These are phyloP conservation scores for Hymenoscyphus fructigenus DNA, from an alignment of 2,329 filamentous ascomycete genomes.

Conservation along the genomic window DNA sequence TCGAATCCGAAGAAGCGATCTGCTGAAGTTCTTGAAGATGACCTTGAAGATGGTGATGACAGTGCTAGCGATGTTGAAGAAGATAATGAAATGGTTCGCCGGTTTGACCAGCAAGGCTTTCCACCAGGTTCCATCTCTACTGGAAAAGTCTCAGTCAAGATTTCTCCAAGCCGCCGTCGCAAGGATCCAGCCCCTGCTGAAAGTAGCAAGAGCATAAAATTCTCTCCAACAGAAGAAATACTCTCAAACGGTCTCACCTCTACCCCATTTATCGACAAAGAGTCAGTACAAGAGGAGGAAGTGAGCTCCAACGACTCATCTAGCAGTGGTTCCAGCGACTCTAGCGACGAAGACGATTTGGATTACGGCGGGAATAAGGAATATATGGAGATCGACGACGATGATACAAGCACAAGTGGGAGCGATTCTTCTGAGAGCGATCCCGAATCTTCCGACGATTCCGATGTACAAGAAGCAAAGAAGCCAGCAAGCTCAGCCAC, in stretches of 20 bases:
- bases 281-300: constrained; percentile 26
- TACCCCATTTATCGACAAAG: constrained; percentile 33
- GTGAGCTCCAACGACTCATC: constrained; percentile 18
- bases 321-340: constrained; percentile 14
- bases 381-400: not conserved
- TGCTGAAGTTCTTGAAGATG: constrained; percentile 18
- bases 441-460: constrained; percentile 23
- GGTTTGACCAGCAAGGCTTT: constrained; percentile 36
- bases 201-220: constrained; percentile 32
- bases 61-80: constrained; percentile 15
- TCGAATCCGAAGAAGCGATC: constrained; percentile 20
- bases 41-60: constrained; percentile 7
- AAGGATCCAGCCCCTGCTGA: constrained; percentile 19
- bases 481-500: not conserved
- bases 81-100: constrained; percentile 35
- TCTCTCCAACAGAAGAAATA: constrained; percentile 18
- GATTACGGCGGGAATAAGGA: not conserved
- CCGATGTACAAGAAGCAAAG: constrained; percentile 20
- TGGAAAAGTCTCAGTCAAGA: constrained; percentile 31
- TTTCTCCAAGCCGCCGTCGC: constrained; percentile 16
- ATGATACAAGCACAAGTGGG: constrained; percentile 9
- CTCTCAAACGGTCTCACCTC: constrained; percentile 25
- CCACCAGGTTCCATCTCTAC: constrained; percentile 34
- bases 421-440: constrained; percentile 19
- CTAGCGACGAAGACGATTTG: constrained; percentile 7